phyloP scores from a whole-genome alignment of 2,329 filamentous ascomycete genomes.

The Aureobasidium sp. region DNA sequence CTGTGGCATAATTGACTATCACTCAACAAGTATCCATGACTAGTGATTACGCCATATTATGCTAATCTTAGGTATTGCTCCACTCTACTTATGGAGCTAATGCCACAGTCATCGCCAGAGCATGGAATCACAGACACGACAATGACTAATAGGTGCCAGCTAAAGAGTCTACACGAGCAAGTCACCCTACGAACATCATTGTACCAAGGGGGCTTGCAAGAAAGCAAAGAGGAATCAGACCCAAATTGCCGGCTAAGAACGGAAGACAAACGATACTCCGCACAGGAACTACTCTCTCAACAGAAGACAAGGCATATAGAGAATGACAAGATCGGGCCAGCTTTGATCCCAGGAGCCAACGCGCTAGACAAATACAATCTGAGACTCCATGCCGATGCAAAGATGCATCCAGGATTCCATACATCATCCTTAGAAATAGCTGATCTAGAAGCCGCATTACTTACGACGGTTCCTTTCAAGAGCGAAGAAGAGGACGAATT shows the following conservation, averaged over 20 bases:
- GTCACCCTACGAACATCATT: background rate
- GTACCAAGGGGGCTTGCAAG: background rate
- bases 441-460: slow-evolving; percentile 2
- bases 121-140: background rate
- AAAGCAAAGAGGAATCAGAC: background rate
- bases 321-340: slow-evolving; percentile 18
- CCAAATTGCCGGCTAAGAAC: slow-evolving; percentile 16
- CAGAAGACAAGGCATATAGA: slow-evolving; percentile 19
- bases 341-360: slow-evolving; percentile 17
- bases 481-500: slow-evolving; percentile 2
- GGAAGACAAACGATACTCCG: slow-evolving; percentile 21
- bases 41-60: slow-evolving; percentile 21
- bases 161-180: slow-evolving; percentile 8
- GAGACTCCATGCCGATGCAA: background rate
- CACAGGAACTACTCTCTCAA: slow-evolving; percentile 16
- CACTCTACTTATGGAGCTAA: slow-evolving; percentile 3
- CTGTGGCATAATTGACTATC: slow-evolving; percentile 22
- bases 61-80: slow-evolving; percentile 18
- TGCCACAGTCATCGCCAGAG: too few relatives aligned
- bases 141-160: background rate
- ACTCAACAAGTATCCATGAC: slow-evolving; percentile 22
- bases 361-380: slow-evolving; percentile 9
- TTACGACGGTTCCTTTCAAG: slow-evolving; percentile 6
- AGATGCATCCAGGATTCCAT: background rate
- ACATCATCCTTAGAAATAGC: slow-evolving; percentile 2